Base-by-base conservation (phyloP, 2,329 filamentous ascomycete genomes). In the Chalara sp. region DNA sequence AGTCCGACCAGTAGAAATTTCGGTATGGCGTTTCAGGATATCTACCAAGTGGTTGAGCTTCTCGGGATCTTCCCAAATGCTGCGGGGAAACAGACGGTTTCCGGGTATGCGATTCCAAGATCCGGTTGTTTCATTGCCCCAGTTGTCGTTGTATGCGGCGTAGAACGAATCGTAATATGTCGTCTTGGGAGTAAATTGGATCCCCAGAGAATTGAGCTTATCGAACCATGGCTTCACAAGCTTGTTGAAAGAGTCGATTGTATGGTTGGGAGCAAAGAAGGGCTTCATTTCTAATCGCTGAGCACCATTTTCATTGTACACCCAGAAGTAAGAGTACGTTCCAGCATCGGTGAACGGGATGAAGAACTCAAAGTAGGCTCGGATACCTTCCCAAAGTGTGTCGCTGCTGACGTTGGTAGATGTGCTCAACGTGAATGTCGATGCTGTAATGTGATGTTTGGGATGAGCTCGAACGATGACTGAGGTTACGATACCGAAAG, bases 401-500 rank as follows among this genome's bases (percentile, higher is more conserved):
- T 66, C 61, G 0, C 76, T 73, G 5, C 77, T 68, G 3, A 68
- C 62, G 0, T 68, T 69, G 5, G 76, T 66, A 47, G 75, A 69
- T 13, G 73, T 74, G 0, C 70, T 66, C 3, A 80, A 65, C 1
- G 76, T 66, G n/a, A 73, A 75, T 13, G 68, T 65, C 0, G 71
- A 64, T 5, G 68, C 64, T 1, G 64, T 58, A 1, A 68, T 67
- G 0, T 63, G 63, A 1, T 64, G 61, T 2, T 63, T 62, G 1
- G 72, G 73, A 0, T 73, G 69, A 0, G 76, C 75, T 53, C 75
- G 74, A n/a, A 79, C 61, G 0, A 79, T 82, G 35, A 84, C 65
- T 0, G 78, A 80, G 1, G 73, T 75, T n/a, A 84, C 72, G 1
- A 85, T 71, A 0, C 78, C 81, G 58, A 81, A 85, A 0, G 79